Conservation (phyloP, 2,329 filamentous ascomycete genomes). For the Diaporthe amygdali region DNA sequence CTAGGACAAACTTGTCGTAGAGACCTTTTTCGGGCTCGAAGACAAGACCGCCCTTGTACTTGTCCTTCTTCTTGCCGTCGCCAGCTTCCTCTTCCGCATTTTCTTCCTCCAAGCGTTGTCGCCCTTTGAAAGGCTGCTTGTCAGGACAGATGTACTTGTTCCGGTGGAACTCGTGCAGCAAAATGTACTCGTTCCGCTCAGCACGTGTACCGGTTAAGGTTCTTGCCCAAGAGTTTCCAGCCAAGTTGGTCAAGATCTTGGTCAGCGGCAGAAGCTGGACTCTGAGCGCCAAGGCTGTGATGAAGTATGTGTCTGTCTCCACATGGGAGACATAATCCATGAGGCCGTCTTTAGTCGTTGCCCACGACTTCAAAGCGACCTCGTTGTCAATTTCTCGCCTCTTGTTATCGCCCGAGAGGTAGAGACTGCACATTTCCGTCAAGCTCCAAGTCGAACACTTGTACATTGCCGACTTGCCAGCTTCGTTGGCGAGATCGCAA, state of each 20-base stretch:
- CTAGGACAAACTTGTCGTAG: conserved; percentile 96
- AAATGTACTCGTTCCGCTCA: conserved; percentile 98
- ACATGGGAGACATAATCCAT: conserved; percentile 95
- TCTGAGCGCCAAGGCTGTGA: conserved; percentile 86
- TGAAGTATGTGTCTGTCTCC: conserved; percentile 94
- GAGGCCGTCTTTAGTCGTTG: conserved; percentile 79
- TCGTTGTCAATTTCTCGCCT: conserved; percentile 91
- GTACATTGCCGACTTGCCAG: conserved; percentile 94
- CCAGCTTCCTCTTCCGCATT: conserved; percentile 69
- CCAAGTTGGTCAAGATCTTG: conserved; percentile 94
- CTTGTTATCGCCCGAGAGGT: conserved; percentile 73
- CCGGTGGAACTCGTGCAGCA: conserved; percentile 93
- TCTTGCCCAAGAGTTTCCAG: conserved; percentile 97
- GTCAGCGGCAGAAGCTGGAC: conserved; percentile 93
- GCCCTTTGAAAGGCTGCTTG: conserved; percentile 82
- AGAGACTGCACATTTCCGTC: conserved; percentile 95
- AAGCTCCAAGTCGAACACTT: conserved; percentile 98
- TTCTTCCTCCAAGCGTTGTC: conserved; percentile 75
- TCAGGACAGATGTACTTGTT: conserved; percentile 99
- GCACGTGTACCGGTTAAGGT: conserved; percentile 95
- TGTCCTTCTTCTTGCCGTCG: conserved; percentile 96
- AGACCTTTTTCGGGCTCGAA: conserved; percentile 97
- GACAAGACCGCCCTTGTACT: conserved; percentile 97
- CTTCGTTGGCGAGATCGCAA: conserved; percentile 94
- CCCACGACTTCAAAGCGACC: conserved; percentile 84